Base-by-base conservation (phyloP, 345 rosid species). In the Brassica rapa region DNA sequence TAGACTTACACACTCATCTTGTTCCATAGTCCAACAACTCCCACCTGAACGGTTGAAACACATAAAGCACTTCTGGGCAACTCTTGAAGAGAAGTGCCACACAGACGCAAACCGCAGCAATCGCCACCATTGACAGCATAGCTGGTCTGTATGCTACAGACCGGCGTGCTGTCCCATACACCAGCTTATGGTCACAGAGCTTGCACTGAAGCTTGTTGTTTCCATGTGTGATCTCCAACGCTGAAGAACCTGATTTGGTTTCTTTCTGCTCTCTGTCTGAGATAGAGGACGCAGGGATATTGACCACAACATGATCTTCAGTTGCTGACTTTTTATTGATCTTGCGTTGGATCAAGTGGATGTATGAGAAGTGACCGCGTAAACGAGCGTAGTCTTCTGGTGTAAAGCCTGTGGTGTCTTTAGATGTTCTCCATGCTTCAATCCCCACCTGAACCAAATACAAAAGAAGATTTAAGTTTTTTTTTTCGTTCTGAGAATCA, bases 21-120 rank as follows among this genome's bases (percentile, higher is more conserved):
- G 98, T 74, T 85, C 98, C 99, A 46, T 84, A 95, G 33, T 85
- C 91, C 86, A 95, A 62, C 84, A 86, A 59, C 81, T 96, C 99
- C 99, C 99, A 96, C 89, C 98, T 87, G 91, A 96, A 96, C 8
- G 99, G 98, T 21, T 88, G 91, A 86, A 93, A 89, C 72, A 90
- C 92, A 59, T 85, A 93, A 71, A 90, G 85, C 10, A 95, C 99
- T 78, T 95, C 99, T 2, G 98, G 99, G 24, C 83, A 89, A 81
- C 97, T 93, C 91, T 96, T 96, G 85, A 96, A 96, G 55, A 93
- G 86, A 67, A 96, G 97, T 8, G 99, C 98, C 41, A 96, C 98
- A 24, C 98, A 96, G 43, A 93, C 99, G 4, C 99, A 96, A 19
- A 93, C 99, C 0, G 97, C 97, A n/a, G 98, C 99, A 10, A 96